A percentile compares a stretch with the other conserved stretches of the same genome.
These are phyloP conservation scores for Beta vulgaris DNA, from an alignment of 148 eudicot genomes.

Conservation along the genomic window DNA sequence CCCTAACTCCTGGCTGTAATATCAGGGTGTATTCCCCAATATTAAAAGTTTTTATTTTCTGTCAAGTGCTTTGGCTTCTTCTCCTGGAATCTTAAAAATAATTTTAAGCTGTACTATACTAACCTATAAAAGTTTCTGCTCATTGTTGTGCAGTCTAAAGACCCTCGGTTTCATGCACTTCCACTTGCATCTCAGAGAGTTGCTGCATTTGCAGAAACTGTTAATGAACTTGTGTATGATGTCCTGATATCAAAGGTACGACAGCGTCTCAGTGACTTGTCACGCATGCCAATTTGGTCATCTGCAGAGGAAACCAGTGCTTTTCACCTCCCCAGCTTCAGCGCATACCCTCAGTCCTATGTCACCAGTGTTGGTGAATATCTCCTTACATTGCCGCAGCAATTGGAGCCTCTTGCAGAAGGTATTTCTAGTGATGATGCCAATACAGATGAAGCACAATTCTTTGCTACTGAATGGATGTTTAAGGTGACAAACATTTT, in stretches of 20 bases:
- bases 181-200: conserved; percentile 87
- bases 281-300: conserved; percentile 81
- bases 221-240: conserved; percentile 91
- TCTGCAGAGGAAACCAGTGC: conserved; percentile 73
- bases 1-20: neutral
- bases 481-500: conserved; percentile 55
- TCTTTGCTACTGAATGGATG: conserved; percentile 81
- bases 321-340: conserved; percentile 82
- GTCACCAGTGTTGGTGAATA: conserved; percentile 92
- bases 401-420: conserved; percentile 93
- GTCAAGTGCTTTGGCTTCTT: neutral
- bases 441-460: conserved; percentile 83
- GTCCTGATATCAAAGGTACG: conserved; percentile 90
- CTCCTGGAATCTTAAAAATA: neutral
- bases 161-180: conserved; percentile 96
- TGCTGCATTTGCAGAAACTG: conserved; percentile 80
- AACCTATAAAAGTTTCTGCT: neutral
- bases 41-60: neutral
- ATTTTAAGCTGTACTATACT: neutral
- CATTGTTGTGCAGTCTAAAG: conserved; percentile 69
- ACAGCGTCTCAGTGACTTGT: conserved; percentile 72
- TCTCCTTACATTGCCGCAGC: conserved; percentile 96
- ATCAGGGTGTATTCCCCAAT: neutral
- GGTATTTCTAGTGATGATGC: conserved; percentile 72
- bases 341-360: conserved; percentile 83